phyloP scores from a whole-genome alignment of 306 rosid genomes.

The Herpetospermum pedunculosum region DNA sequence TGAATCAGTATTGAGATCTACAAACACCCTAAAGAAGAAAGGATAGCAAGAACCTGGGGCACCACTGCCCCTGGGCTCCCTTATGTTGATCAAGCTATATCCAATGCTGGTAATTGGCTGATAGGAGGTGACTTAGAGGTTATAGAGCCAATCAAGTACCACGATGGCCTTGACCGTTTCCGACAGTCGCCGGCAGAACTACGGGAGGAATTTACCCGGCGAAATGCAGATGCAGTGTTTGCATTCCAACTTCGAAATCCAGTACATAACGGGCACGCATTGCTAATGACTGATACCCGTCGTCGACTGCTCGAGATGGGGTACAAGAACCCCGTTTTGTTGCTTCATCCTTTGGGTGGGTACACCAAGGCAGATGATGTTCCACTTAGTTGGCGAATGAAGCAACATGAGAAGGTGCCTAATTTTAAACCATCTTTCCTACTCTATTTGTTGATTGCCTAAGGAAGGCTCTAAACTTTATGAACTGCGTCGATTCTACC shows the following conservation, averaged over 20 bases:
- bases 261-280: constrained; percentile 96
- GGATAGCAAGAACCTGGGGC: constrained; percentile 96
- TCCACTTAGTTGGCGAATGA: constrained; percentile 95
- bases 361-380: constrained; percentile 97
- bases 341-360: constrained; percentile 98
- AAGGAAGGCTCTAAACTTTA: neutral
- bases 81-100: constrained; percentile 74
- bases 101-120: constrained; percentile 82
- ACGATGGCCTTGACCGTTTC: constrained; percentile 89
- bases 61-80: constrained; percentile 85
- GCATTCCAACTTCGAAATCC: constrained; percentile 97
- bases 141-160: constrained; percentile 64
- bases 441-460: neutral
- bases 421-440: neutral
- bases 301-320: constrained; percentile 92
- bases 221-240: constrained; percentile 92
- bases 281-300: constrained; percentile 96
- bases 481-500: constrained; percentile 3
- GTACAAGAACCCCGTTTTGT: constrained; percentile 81
- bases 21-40: constrained; percentile 92
- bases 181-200: constrained; percentile 81
- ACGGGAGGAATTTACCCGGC: constrained; percentile 68
- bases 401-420: constrained; percentile 87
- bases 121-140: constrained; percentile 98
- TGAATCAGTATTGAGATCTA: constrained; percentile 76